Base-by-base conservation (phyloP, 2,329 filamentous ascomycete species). In the Sporothrix protearum region DNA sequence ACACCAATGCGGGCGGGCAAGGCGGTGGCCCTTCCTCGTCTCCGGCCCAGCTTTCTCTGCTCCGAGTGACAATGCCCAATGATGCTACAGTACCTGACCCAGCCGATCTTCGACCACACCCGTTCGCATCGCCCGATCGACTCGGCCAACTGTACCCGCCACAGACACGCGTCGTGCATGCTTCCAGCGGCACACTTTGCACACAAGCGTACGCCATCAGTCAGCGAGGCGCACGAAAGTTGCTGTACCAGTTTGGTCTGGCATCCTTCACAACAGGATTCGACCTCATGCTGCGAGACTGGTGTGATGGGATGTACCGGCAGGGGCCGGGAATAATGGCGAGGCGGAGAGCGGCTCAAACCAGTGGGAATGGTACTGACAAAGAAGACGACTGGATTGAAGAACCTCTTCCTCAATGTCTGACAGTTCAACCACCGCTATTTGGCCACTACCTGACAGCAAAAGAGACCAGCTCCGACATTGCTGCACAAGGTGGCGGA, bases 221-320 rank as follows among this genome's bases (percentile, higher is more conserved):
- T 39, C 83, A 82, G 73, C 73, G 75, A n/a, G 83, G 82, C 0
- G 84, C 84, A 1, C 78, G 81, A 3, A 79, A 78, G 71, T 72
- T 85, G 10, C 77, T 86, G 3, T 81, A 80, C 73, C 80, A 82
- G 75, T 78, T 85, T 30, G 83, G 81, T 0, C 72, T 85, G 22
- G 80, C 81, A 74, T 78, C 79, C 14, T 75, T 83, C 49, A 80
- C 78, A 16, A 77, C 77, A 19, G 77, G 81, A 0, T 82, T 80
- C 73, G 85, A 87, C 73, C 78, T 84, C 39, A 79, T 83, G 73
- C 74, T 87, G 66, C 76, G 82, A 12, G 81, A 82, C 68, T 83
- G 83, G 77, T 86, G 85, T 74, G 81, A 83, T 30, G 82, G 82
- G 0, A 61, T 71, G 4, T 76, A 75, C 66, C 30, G 30, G 30